Base-by-base conservation (phyloP, 495 filamentous ascomycete genomes). In the Cetradonia linearis region DNA sequence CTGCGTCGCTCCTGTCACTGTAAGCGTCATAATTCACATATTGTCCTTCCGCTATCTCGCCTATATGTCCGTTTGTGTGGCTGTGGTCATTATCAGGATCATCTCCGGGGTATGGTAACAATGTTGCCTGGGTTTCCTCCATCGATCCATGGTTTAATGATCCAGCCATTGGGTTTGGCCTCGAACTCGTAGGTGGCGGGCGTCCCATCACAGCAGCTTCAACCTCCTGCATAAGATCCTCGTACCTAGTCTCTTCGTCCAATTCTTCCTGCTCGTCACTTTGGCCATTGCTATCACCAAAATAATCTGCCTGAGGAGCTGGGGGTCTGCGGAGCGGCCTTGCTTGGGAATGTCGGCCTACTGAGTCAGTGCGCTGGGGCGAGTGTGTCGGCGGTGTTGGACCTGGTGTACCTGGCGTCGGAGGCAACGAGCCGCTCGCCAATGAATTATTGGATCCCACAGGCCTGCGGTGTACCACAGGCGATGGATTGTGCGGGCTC, bases 1-100 rank as follows among this genome's bases (percentile, higher is more conserved):
- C 93, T 0, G 89, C 83, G 63, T 99, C 93, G 66, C 90, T 96
- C 31, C 89, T 88, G 62, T 93, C 81, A 66, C 78, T 82, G 62
- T 81, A 78, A 1, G 75, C 77, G 68, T 72, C 74, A 58, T 83
- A 81, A 61, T 79, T 77, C 37, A 76, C 71, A 58, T 74, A 72
- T 36, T 75, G 69, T 1, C 74, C 77, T 6, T 74, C 70, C 8
- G 72, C 70, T 11, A 72, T 74, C 38, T 76, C 71, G 31, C 72
- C 72, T 38, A 75, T 74, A 42, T 80, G 75, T 16, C 84, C 84
- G 63, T 83, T 82, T 2, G 76, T 73, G 47, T 77, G 76, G 2
- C 73, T 74, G 59, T 79, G 73, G 20, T 71, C 71, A 61, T 74
- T 73, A 63, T 78, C 75, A 11, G 73, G 70, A 18, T 72, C 73